Evolutionary conservation across 2,329 filamentous ascomycete genomes (phyloP).

Genomic region (Fusarium lyarnte): DNA sequence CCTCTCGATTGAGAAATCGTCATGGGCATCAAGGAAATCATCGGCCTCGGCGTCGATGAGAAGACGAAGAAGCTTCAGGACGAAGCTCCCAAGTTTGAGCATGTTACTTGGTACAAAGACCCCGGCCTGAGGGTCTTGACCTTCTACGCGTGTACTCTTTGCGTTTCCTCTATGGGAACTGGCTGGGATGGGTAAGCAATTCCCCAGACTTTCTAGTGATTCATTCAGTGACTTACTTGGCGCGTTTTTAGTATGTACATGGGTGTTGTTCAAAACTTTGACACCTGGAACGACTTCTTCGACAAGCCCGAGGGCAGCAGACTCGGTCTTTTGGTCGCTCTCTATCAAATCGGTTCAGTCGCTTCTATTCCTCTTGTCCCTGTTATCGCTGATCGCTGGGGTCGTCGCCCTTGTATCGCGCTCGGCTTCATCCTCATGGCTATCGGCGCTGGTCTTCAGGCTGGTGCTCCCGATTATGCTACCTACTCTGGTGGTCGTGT

Average conservation of each 20-base stretch:
- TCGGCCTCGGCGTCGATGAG: slow-evolving; percentile 19
- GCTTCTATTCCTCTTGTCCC: slow-evolving; percentile 58
- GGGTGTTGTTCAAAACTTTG: slow-evolving; percentile 59
- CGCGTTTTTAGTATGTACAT: slow-evolving; percentile 64
- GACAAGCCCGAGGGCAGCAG: slow-evolving; percentile 49
- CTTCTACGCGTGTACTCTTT: slow-evolving; percentile 42
- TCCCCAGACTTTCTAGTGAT: slow-evolving; percentile 65
- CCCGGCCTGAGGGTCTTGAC: slow-evolving; percentile 66
- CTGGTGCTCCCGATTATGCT: slow-evolving; percentile 54
- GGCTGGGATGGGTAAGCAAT: slow-evolving; percentile 44
- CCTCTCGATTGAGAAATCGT: neutral
- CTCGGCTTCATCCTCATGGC: slow-evolving; percentile 58
- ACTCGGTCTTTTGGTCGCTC: slow-evolving; percentile 60
- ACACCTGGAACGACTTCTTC: slow-evolving; percentile 62
- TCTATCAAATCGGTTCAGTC: slow-evolving; percentile 62
- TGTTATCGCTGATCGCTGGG: slow-evolving; percentile 55
- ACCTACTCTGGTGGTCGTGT: slow-evolving; percentile 54
- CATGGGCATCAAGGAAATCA: slow-evolving; percentile 26
- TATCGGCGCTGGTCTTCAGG: slow-evolving; percentile 18
- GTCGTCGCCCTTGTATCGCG: slow-evolving; percentile 55
- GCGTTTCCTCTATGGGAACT: slow-evolving; percentile 27
- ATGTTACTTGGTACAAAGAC: slow-evolving; percentile 65
- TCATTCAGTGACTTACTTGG: slow-evolving; percentile 59
- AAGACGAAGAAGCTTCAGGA: slow-evolving; percentile 42
- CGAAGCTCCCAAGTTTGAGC: slow-evolving; percentile 62